phyloP scores from a whole-genome alignment of 768 basidiomycete genomes.

The Pleurotus ostreatus region DNA sequence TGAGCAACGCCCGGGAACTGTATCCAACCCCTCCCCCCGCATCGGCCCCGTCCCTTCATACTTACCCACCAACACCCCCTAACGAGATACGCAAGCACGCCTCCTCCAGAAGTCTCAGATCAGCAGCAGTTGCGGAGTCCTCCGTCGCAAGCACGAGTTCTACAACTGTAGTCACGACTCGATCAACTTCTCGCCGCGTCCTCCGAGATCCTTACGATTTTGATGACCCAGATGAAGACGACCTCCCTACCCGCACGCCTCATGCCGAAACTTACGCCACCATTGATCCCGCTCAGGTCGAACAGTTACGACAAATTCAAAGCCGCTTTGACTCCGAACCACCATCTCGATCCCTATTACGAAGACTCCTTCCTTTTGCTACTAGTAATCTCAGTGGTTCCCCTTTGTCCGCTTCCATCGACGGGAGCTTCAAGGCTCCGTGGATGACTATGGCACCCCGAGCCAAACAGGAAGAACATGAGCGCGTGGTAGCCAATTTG shows the following conservation, averaged over 20 bases:
- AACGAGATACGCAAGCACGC: not conserved
- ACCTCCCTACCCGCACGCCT: conserved; percentile 45
- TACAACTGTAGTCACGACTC: not conserved
- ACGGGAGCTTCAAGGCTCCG: conserved; percentile 34
- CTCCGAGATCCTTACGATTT: conserved; percentile 6
- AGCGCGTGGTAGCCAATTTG: conserved; percentile 64
- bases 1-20: conserved; percentile 4
- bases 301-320: conserved; percentile 29
- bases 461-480: conserved; percentile 62
- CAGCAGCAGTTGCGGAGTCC: not conserved
- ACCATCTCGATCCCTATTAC: not conserved
- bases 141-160: not conserved
- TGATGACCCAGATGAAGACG: conserved; percentile 26
- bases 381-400: not conserved
- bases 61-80: conserved; percentile 6
- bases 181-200: conserved; percentile 7
- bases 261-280: conserved; percentile 62
- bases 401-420: conserved; percentile 15
- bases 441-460: conserved; percentile 69
- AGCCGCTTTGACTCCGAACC: conserved; percentile 5
- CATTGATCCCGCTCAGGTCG: conserved; percentile 50
- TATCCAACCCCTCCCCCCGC: conserved; percentile 15
- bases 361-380: conserved; percentile 8
- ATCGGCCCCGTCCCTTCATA: conserved; percentile 19
- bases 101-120: not conserved